Evolutionary conservation across 495 filamentous ascomycete species (phyloP), one percentile per base, ranked within the genome.

Genomic region (Terfezia boudieri): DNA sequence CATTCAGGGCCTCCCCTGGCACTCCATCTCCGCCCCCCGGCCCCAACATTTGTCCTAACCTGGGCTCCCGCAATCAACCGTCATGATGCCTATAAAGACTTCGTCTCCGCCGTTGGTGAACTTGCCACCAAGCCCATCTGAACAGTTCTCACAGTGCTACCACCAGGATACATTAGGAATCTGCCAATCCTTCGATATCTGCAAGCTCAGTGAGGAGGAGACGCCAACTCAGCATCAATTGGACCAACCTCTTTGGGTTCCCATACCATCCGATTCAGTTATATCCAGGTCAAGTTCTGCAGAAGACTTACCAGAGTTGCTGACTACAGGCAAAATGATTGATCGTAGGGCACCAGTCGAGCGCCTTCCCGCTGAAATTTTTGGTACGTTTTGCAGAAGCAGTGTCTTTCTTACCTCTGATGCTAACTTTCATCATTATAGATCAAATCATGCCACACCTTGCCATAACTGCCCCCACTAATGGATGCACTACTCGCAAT

Each of bases 401-500:
- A 6, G 1, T 5, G 2, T 16, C 14, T 48, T 48, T 14, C 43
- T 14, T 48, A 14, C 14, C 1, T n/a, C 43, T 4, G 20, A 20
- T 48, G 43, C 43, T 48, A 20, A 48, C 43, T 48, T 14, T 48
- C 0, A 14, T 48, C 43, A 20, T 48, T 12, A 9, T 59, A 86
- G 85, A 79, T 56, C 71, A 81, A 67, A 84, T 90, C 59, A 83
- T 90, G 59, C 80, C 79, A 38, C 72, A 81, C 49, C 71, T 93
- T 35, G 80, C 79, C 11, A 64, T 86, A 49, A 84, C 89, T 63
- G 68, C 85, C 20, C 85, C 83, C 9, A 80, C 83, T 53, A 83
- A 86, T 67, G 82, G 81, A 41, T 76, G 86, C 57, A 75, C 80
- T 2, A 76, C 83, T 35, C 79, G 86, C 37, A 93, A 93, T 67